Percentiles rank a stretch among this genome's conserved stretches.
Evolutionary conservation across 495 filamentous ascomycete species (phyloP).

Genomic region (Ascodesmis nigricans): DNA sequence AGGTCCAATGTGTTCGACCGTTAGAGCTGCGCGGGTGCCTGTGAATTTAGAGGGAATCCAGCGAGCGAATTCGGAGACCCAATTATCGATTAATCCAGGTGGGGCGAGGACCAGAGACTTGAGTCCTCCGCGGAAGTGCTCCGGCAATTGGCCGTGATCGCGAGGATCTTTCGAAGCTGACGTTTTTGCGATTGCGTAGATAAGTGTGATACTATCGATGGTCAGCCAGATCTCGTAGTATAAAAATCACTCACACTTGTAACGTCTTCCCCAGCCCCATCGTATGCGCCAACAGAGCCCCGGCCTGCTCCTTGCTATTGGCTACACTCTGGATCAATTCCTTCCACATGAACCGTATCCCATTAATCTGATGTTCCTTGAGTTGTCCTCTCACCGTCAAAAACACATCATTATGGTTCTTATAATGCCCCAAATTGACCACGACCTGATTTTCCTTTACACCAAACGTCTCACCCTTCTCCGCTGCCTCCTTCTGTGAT

Average conservation of each 20-base stretch:
- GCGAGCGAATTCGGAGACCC: constrained; percentile 49
- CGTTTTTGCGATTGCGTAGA: constrained; percentile 49
- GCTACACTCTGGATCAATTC: constrained; percentile 38
- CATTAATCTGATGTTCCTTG: constrained; percentile 40
- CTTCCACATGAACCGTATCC: constrained; percentile 78
- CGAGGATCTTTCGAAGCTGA: constrained; percentile 33
- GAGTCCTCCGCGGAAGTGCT: constrained; percentile 33
- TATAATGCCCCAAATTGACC: neutral
- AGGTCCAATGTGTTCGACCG: no score
- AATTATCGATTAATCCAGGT: constrained; percentile 53
- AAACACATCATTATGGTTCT: neutral
- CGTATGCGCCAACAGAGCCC: constrained; percentile 71
- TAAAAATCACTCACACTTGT: constrained; percentile 39
- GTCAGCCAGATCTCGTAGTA: constrained; percentile 5
- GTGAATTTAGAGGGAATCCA: constrained; percentile 34
- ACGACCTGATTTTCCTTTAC: neutral
- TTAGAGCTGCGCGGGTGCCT: no score
- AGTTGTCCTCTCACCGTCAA: neutral
- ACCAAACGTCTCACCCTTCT: neutral
- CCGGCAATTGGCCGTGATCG: constrained; percentile 44
- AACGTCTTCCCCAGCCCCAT: constrained; percentile 93
- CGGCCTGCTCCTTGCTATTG: constrained; percentile 36
- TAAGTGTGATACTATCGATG: constrained; percentile 38
- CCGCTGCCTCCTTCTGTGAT: neutral
- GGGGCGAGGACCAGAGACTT: constrained; percentile 59